Evolutionary conservation across 1,284 basidiomycete genomes (phyloP).

Genomic region (Trametes hirsuta): DNA sequence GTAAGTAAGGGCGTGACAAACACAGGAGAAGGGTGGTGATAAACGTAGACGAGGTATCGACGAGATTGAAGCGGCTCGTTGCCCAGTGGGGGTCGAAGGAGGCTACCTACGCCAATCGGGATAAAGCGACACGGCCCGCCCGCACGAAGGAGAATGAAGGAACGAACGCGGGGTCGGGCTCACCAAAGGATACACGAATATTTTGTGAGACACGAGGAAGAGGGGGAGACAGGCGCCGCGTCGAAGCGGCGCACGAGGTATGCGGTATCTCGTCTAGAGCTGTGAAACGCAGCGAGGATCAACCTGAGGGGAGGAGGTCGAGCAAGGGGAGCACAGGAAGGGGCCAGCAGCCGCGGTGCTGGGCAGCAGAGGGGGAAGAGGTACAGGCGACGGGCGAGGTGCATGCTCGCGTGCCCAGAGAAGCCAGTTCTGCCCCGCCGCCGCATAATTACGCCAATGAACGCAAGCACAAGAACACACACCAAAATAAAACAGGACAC

Average conservation of each 20-base stretch:
- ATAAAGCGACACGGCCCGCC: conserved; percentile 15
- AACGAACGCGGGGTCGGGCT: conserved; percentile 16
- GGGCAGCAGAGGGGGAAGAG: conserved; percentile 2
- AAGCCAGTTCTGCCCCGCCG: conserved; percentile 34
- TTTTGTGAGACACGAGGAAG: neutral
- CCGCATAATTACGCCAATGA: conserved; percentile 24
- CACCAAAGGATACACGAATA: conserved; percentile 1
- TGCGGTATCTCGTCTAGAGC: conserved; percentile 20
- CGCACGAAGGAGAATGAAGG: conserved; percentile 12
- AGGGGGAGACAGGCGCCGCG: neutral
- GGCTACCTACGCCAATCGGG: neutral
- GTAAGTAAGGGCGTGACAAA: neutral
- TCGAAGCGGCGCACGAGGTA: neutral
- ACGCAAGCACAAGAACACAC: conserved; percentile 15
- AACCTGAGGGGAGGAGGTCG: neutral
- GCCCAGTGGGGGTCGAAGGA: conserved; percentile 16
- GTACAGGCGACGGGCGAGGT: conserved; percentile 21
- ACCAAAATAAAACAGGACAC: conserved; percentile 4
- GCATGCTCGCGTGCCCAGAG: conserved; percentile 31
- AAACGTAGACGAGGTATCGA: conserved; percentile 22
- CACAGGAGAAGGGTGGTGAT: conserved; percentile 1
- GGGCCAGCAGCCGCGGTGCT: neutral
- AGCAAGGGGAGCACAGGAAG: conserved; percentile 4
- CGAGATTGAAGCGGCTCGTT: conserved; percentile 28
- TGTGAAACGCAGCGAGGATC: neutral